Conservation (phyloP, 208 protist species). For the Porcisia hertigi region DNA sequence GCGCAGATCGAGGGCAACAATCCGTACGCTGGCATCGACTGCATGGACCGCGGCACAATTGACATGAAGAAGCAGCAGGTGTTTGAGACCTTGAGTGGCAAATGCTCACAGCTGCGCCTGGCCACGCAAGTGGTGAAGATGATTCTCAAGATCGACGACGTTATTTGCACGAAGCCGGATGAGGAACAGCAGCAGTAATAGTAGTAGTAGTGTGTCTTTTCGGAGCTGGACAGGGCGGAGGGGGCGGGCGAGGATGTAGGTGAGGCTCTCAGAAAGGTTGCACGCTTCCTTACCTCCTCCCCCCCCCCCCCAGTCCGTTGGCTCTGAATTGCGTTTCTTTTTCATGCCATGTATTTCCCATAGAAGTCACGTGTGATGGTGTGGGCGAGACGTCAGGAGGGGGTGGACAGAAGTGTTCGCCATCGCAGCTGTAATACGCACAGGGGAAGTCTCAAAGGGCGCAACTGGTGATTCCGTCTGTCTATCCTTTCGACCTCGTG, state of each 20-base stretch:
- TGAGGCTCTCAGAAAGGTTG: background rate
- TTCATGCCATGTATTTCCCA: background rate
- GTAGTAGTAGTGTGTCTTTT: background rate
- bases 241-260: background rate
- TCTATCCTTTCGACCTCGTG: no score
- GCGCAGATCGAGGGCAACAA: constrained; percentile 96
- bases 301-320: background rate
- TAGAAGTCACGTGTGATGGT: background rate
- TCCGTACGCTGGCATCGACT: constrained; percentile 98
- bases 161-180: constrained; percentile 93
- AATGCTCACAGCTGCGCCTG: constrained; percentile 99
- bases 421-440: background rate
- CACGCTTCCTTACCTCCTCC: background rate
- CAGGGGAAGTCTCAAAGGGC: background rate
- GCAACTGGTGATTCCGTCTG: background rate
- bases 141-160: constrained; percentile 99
- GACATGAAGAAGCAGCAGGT: constrained; percentile 99
- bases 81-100: constrained; percentile 99
- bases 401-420: background rate
- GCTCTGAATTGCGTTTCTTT: no score
- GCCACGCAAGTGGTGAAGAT: constrained; percentile 99
- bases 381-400: background rate
- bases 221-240: background rate
- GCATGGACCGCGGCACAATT: constrained; percentile 93
- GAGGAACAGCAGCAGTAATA: constrained; percentile 63